Base-by-base conservation (phyloP, 352 stramenopile species). In the Blastocystis hominis region DNA sequence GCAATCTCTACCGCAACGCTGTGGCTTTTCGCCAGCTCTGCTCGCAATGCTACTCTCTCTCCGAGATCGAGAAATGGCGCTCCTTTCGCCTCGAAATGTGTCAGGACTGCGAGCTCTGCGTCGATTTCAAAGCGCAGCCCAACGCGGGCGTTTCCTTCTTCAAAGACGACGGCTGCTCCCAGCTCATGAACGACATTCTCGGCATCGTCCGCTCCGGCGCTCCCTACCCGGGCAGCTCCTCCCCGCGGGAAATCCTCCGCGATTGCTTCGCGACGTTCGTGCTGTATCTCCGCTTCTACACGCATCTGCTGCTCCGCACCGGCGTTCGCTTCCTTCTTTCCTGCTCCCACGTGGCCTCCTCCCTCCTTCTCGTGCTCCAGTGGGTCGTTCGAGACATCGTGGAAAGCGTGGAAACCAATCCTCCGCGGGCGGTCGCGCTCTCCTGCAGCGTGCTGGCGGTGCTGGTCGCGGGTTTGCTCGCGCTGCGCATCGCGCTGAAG, bases 251-350 rank as follows among this genome's bases (percentile, higher is more conserved):
- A n/a, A 53, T 84, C 5, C 36, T 84, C 20, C 17, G 20, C 4
- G 72, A 84, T 13, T 84, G 72, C 40, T 24, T 4, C 53, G 47
- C 72, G 24, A 66, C 72, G 13, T 84, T 84, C 56, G 17, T 47
- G 15, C 55, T 84, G 3, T 84, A 84, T 5, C 15, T 84, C 24
- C 72, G 56, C 36, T 84, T 84, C 72, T 66, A 9, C 55, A n/a
- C 68, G 17, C 72, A 84, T 40, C 13, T 69, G 9, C 15, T 68
- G 10, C 9, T 13, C 9, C 54, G 72, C 5, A 36, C 44, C 30
- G 20, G 34, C 53, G 38, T 69, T 2, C 50, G 47, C 17, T 68
- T 63, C 42, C 10, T 64, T 7, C 0, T 53, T 3, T 68, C 17
- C 38, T 47, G 59, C 20, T 64, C 10, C 3, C 30, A 34, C 10